Percentiles rank a stretch among this genome's conserved stretches.
These are phyloP conservation scores for Canavalia ensiformis DNA, from an alignment of 306 rosid genomes.

Conservation along the genomic window DNA sequence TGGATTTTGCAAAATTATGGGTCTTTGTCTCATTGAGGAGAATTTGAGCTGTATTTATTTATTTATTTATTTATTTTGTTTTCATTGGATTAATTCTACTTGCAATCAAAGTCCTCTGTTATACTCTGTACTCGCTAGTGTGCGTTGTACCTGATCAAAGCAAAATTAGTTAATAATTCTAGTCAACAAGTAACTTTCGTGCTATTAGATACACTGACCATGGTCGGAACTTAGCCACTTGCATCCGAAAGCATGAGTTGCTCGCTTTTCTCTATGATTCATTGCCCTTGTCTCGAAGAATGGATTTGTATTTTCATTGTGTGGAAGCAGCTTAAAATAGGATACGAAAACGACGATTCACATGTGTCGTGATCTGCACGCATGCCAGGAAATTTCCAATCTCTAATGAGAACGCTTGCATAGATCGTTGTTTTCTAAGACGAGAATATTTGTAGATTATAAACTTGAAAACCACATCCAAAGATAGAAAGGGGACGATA, in stretches of 20 bases:
- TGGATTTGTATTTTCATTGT: slow-evolving; percentile 1
- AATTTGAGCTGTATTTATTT: slow-evolving; percentile 1
- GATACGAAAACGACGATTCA: neutral
- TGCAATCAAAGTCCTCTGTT: slow-evolving; percentile 4
- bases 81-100: slow-evolving; percentile 43
- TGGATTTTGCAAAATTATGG: slow-evolving; percentile 17
- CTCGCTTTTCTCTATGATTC: slow-evolving; percentile 11
- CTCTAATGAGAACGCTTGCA: too few relatives aligned
- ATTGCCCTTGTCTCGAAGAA: neutral
- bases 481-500: neutral
- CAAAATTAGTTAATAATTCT: neutral
- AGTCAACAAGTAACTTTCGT: neutral
- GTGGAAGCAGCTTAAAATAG: neutral
- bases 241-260: neutral
- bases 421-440: neutral
- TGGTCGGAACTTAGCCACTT: slow-evolving; percentile 5
- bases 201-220: neutral
- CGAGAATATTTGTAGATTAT: neutral
- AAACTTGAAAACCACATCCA: slow-evolving; percentile 13
- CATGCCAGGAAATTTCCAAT: neutral
- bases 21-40: neutral
- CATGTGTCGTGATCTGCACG: neutral
- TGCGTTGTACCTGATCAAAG: slow-evolving; percentile 18
- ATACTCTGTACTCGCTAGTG: neutral
- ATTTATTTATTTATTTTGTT: slow-evolving; percentile 3